A percentile compares a stretch with the other conserved stretches of the same genome.
Conservation (phyloP, 2,329 filamentous ascomycete genomes). For the Colletotrichum echinochloae region DNA sequence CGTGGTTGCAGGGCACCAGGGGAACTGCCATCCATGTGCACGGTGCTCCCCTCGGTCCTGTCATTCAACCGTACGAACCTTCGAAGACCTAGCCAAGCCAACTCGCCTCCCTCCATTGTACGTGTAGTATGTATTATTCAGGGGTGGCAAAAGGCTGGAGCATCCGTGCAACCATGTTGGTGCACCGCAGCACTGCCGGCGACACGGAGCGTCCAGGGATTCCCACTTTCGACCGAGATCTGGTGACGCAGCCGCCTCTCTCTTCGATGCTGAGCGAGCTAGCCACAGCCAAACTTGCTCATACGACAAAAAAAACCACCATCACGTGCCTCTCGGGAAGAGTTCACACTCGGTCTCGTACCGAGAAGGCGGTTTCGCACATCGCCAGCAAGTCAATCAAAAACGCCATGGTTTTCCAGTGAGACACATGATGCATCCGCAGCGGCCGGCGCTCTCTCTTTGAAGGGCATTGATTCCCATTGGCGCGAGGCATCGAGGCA, state of each 20-base stretch:
- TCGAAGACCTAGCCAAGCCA: neutral
- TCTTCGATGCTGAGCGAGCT: neutral
- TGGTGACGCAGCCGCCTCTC: neutral
- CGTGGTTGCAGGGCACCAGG: too few species aligned
- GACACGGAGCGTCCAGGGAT: slow-evolving; percentile 1
- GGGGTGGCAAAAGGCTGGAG: slow-evolving; percentile 20
- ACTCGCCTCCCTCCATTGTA: neutral
- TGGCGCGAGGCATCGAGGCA: slow-evolving; percentile 32
- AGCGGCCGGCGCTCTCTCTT: neutral
- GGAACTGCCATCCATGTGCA: neutral
- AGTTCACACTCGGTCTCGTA: neutral
- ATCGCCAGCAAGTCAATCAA: slow-evolving; percentile 6
- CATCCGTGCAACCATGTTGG: slow-evolving; percentile 25
- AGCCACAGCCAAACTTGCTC: neutral
- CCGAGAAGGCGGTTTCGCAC: neutral
- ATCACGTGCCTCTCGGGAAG: slow-evolving; percentile 13
- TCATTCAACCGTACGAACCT: neutral
- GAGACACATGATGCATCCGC: neutral
- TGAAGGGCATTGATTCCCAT: neutral
- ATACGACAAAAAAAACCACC: neutral
- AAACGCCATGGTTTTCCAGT: slow-evolving; percentile 1
- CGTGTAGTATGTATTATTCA: slow-evolving; percentile 1
- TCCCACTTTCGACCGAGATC: slow-evolving; percentile 13
- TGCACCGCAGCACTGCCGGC: slow-evolving; percentile 20
- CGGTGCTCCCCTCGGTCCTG: neutral